Evolutionary conservation across 345 rosid species (phyloP), one percentile per base, ranked within the genome.

Genomic region (Cardamine occulta): DNA sequence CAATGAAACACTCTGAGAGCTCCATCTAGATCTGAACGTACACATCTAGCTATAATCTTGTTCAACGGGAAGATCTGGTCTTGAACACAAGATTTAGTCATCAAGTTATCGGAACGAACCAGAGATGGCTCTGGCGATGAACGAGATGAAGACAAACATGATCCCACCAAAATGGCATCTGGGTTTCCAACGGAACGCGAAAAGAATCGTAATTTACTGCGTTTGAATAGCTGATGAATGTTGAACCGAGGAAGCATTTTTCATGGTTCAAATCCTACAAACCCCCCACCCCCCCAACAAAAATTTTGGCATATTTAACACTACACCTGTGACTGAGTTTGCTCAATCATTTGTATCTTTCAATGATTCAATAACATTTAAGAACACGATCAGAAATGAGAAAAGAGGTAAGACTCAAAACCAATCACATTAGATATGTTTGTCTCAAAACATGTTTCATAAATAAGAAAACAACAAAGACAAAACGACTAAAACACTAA

Each of bases 1-100:
- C 80, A 91, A 14, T 78, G 66, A 83, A 91, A 93, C 19, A 91
- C 79, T 48, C 57, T 53, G 0, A 84, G 82, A 55, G 98, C 97
- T 34, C 88, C 87, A 59, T 80, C 86, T 2, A 89, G 5, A 66
- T 93, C 93, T 1, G 84, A 79, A 54, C 87, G 83, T 56, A 91
- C 76, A 70, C 55, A 78, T 64, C 74, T 48, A 2, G 89, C 62
- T 61, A 91, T 91, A 29, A 58, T 45, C 84, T 83, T 85, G 84
- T 91, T 93, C 6, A 85, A 85, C 49, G 72, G 58, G 39, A 82
- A 63, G 56, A 89, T 75, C 37, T 82, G 87, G 29, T 61, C 18
- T 61, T 54, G 21, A 69, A 66, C 68, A 19, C n/a, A 42, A 62
- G 11, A 55, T 1, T 26, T 47, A 7, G 12, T 68, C 45, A 34